A percentile compares a stretch with the other conserved stretches of the same genome.
Conservation (phyloP, 1,284 basidiomycete species). For the Paramarasmius palmivorus region DNA sequence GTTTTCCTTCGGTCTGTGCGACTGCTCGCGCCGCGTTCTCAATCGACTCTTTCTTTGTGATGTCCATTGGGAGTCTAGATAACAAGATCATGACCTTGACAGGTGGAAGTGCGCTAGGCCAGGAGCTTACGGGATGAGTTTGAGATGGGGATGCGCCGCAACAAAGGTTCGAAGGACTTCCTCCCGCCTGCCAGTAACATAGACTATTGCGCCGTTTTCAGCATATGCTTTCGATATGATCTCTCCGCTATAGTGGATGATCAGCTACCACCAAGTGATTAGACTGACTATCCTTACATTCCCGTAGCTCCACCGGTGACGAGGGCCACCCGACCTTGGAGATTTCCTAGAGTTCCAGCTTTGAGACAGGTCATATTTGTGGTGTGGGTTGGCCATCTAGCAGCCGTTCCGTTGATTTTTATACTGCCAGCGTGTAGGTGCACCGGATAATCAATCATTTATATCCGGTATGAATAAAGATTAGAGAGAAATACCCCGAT, state of each 20-base stretch:
- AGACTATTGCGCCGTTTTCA: slow-evolving; percentile 56
- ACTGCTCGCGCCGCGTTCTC: slow-evolving; percentile 2
- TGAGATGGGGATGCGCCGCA: background rate
- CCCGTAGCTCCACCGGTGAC: background rate
- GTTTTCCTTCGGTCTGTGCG: slow-evolving; percentile 8
- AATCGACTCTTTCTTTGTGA: slow-evolving; percentile 10
- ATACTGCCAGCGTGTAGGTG: too few relatives aligned
- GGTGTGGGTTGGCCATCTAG: too few relatives aligned
- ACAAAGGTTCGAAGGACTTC: slow-evolving; percentile 40
- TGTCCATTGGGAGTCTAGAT: slow-evolving; percentile 9
- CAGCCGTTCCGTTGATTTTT: too few relatives aligned
- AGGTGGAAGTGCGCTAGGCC: background rate
- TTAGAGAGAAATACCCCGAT: too few relatives aligned
- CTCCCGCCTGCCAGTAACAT: slow-evolving; percentile 45
- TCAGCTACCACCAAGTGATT: background rate
- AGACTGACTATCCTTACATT: background rate
- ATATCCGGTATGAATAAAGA: too few relatives aligned
- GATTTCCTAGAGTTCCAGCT: background rate
- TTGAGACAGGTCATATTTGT: background rate
- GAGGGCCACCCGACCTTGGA: background rate
- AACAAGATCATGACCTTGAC: background rate
- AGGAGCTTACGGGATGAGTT: slow-evolving; percentile 4
- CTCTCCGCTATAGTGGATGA: background rate
- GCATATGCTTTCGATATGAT: slow-evolving; percentile 28
- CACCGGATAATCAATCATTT: too few relatives aligned